phyloP scores from a whole-genome alignment of 2,329 filamentous ascomycete genomes.

The Cordyceps tenuipes region DNA sequence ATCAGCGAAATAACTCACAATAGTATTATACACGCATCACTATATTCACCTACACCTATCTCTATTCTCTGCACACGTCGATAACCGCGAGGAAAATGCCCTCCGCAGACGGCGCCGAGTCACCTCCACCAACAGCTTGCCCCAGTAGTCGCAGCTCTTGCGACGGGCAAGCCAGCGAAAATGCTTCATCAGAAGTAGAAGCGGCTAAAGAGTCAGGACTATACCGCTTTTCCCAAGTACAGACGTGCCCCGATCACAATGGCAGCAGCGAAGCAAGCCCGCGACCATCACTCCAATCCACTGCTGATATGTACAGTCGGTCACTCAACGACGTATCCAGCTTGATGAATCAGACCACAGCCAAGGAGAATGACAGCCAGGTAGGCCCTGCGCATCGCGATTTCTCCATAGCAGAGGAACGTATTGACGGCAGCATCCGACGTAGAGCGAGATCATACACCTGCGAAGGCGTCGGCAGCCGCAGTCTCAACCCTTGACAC shows the following conservation, averaged over 20 bases:
- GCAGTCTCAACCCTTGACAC: conserved; percentile 20
- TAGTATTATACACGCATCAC: neutral
- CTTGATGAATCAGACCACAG: neutral
- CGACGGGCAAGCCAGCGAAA: too few species aligned
- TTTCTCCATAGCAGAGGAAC: neutral
- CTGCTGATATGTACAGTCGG: neutral
- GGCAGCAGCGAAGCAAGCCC: conserved; percentile 1
- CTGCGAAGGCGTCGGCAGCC: neutral
- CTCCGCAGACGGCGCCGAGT: neutral
- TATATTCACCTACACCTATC: neutral
- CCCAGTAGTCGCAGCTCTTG: neutral
- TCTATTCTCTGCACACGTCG: neutral
- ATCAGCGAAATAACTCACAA: neutral
- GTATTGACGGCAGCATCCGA: neutral
- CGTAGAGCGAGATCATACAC: conserved; percentile 6
- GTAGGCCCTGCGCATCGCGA: neutral
- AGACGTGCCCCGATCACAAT: neutral
- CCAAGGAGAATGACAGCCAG: neutral
- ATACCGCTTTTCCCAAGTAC: neutral
- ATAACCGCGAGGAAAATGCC: neutral
- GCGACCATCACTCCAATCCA: neutral
- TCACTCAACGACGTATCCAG: conserved; percentile 8
- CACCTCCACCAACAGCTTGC: neutral
- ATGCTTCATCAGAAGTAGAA: neutral
- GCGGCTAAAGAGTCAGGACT: neutral